Evolutionary conservation across 2,329 filamentous ascomycete species (phyloP).

Genomic region (Ophiocordyceps camponoti-saundersi): DNA sequence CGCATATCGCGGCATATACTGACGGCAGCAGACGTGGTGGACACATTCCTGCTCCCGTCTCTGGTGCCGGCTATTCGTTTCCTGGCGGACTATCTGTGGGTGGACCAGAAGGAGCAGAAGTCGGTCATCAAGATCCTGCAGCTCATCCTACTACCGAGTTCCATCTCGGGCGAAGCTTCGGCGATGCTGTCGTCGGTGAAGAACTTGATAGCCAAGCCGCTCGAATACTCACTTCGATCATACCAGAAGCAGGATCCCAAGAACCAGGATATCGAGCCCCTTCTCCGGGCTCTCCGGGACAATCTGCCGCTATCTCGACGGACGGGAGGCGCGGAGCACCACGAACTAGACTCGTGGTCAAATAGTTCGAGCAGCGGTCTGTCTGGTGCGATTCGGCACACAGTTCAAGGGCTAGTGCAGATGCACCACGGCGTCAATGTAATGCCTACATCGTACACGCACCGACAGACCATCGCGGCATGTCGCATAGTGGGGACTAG

Average conservation of each 20-base stretch:
- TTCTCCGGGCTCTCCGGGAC: constrained; percentile 48
- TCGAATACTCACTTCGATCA: constrained; percentile 49
- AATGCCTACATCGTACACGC: constrained; percentile 51
- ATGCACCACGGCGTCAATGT: constrained; percentile 35
- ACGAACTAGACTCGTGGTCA: constrained; percentile 54
- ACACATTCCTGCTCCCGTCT: constrained; percentile 66
- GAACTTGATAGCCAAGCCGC: constrained; percentile 50
- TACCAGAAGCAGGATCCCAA: constrained; percentile 50
- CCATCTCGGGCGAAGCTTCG: constrained; percentile 54
- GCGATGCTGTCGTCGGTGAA: constrained; percentile 56
- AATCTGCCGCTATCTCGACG: constrained; percentile 41
- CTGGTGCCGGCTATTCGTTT: constrained; percentile 58
- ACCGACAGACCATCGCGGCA: constrained; percentile 48
- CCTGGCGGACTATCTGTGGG: constrained; percentile 53
- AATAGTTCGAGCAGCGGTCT: constrained; percentile 38
- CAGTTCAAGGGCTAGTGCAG: constrained; percentile 43
- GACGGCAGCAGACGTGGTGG: constrained; percentile 43
- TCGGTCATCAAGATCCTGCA: constrained; percentile 56
- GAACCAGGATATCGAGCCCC: constrained; percentile 51
- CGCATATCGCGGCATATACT: background rate
- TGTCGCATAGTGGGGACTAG: constrained; percentile 44
- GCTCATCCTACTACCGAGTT: constrained; percentile 51
- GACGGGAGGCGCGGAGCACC: constrained; percentile 42
- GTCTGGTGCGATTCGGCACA: constrained; percentile 37
- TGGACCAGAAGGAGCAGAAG: constrained; percentile 47